Evolutionary conservation across 2,329 filamentous ascomycete genomes (phyloP).

Genomic region (Verticillium isaacii): DNA sequence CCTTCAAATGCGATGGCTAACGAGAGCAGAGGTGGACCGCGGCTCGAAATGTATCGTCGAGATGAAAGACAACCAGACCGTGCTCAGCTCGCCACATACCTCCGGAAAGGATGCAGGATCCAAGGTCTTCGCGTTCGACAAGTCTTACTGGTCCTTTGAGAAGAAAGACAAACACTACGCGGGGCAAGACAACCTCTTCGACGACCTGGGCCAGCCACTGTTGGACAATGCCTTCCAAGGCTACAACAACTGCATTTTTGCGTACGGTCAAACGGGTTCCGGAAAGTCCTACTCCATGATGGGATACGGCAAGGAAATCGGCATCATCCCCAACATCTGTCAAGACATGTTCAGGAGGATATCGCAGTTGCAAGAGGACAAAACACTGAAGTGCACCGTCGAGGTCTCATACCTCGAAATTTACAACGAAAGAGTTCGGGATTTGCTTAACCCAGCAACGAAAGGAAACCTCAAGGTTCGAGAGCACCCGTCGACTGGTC

Average conservation of each 20-base stretch:
- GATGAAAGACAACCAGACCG: constrained; percentile 90
- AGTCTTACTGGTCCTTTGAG: constrained; percentile 97
- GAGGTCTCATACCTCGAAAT: constrained; percentile 99
- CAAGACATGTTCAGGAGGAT: constrained; percentile 97
- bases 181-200: constrained; percentile 82
- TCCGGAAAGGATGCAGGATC: constrained; percentile 63
- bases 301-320: constrained; percentile 94
- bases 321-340: constrained; percentile 95
- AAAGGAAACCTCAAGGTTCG: constrained; percentile 96
- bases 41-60: constrained; percentile 94
- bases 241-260: constrained; percentile 99
- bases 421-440: constrained; percentile 96
- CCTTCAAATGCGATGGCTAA: constrained; percentile 1
- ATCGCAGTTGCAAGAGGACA: constrained; percentile 62
- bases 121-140: constrained; percentile 93
- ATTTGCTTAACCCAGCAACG: constrained; percentile 89
- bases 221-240: constrained; percentile 97
- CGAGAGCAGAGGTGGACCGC: constrained; percentile 71
- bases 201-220: constrained; percentile 81
- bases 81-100: constrained; percentile 75
- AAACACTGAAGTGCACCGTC: constrained; percentile 80
- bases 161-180: constrained; percentile 77
- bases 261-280: constrained; percentile 96
- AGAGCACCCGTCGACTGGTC: constrained; percentile 95
- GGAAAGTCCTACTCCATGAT: constrained; percentile 99